Percentiles rank a stretch among this genome's conserved stretches.
Conservation (phyloP, 164 flowering plant species). For the Aristolochia fimbriata region DNA sequence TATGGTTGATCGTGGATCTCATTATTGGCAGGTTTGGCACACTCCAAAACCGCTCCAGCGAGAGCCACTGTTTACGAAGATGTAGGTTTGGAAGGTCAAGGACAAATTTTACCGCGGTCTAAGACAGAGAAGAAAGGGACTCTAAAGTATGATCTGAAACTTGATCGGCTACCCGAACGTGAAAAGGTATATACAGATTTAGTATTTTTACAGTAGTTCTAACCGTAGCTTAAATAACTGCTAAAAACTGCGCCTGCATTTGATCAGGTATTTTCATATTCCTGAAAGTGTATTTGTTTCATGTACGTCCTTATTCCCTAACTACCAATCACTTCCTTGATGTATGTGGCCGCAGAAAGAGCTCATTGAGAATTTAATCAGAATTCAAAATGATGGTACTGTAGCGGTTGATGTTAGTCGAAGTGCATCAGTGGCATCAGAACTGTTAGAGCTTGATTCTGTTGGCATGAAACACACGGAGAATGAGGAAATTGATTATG, state of each 20-base stretch:
- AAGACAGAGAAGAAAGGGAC: slow-evolving; percentile 52
- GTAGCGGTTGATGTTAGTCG: slow-evolving; percentile 68
- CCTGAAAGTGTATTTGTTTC: too few species aligned
- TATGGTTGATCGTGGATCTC: not conserved
- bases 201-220: not conserved
- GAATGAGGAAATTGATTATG: slow-evolving; percentile 21
- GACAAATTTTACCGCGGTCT: slow-evolving; percentile 35
- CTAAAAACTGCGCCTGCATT: too few species aligned
- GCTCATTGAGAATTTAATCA: slow-evolving; percentile 59
- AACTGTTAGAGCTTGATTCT: slow-evolving; percentile 52
- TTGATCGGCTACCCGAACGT: slow-evolving; percentile 67
- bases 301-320: too few species aligned
- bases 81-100: slow-evolving; percentile 28
- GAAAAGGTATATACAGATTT: slow-evolving; percentile 49
- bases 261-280: too few species aligned
- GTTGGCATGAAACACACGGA: slow-evolving; percentile 23
- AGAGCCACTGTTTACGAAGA: slow-evolving; percentile 11
- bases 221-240: too few species aligned
- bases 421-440: slow-evolving; percentile 62
- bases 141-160: slow-evolving; percentile 37
- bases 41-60: slow-evolving; percentile 58
- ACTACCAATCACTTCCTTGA: not conserved
- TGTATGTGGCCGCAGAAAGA: slow-evolving; percentile 42
- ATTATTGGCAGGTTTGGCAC: slow-evolving; percentile 47
- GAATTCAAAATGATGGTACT: slow-evolving; percentile 78